Conservation (phyloP, 768 basidiomycete species). For the Vararia minispora region DNA sequence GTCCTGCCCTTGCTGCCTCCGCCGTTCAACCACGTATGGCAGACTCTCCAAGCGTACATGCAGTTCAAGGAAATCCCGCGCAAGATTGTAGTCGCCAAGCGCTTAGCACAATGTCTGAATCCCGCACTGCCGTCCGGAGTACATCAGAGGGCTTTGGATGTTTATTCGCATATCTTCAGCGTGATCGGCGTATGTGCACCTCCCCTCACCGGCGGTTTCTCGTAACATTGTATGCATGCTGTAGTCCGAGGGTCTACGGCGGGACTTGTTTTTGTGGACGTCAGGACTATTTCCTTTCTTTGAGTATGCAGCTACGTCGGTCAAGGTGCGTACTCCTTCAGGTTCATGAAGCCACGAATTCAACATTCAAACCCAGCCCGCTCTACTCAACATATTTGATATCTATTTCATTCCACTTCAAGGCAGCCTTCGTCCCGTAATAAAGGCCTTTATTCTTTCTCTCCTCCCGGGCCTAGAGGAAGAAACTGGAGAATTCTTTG, state of each 20-base stretch:
- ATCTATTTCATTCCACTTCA: constrained; percentile 86
- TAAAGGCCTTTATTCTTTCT: constrained; percentile 91
- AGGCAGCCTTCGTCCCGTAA: constrained; percentile 69
- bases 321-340: constrained; percentile 46
- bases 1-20: too few relatives aligned
- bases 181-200: constrained; percentile 87
- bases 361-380: constrained; percentile 39
- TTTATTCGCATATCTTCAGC: constrained; percentile 83
- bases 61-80: constrained; percentile 95
- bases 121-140: constrained; percentile 97
- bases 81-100: constrained; percentile 89
- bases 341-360: constrained; percentile 2
- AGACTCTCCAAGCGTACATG: constrained; percentile 90
- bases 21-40: too few relatives aligned
- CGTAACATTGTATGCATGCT: not conserved
- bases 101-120: constrained; percentile 91
- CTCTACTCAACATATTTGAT: constrained; percentile 85
- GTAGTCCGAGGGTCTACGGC: constrained; percentile 76
- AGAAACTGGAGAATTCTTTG: constrained; percentile 95
- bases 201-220: too few relatives aligned
- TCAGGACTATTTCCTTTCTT: constrained; percentile 97
- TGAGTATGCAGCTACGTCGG: constrained; percentile 98
- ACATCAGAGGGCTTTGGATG: constrained; percentile 92
- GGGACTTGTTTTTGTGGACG: constrained; percentile 88
- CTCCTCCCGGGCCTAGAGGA: constrained; percentile 94